Evolutionary conservation across 2,329 filamentous ascomycete genomes (phyloP).

Genomic region (Coniella lustricola): DNA sequence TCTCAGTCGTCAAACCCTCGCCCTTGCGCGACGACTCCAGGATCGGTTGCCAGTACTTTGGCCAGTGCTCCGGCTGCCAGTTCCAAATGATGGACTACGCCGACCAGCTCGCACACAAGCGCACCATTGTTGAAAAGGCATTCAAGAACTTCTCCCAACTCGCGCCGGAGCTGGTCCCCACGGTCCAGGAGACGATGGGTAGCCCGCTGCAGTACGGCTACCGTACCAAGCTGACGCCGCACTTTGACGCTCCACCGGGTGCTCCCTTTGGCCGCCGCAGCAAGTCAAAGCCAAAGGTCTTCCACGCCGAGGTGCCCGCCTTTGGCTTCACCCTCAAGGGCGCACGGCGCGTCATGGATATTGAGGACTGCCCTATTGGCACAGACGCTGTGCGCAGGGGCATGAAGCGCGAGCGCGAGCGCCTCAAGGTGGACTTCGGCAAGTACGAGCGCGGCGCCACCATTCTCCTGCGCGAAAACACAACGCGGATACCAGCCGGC

Average conservation of each 20-base stretch:
- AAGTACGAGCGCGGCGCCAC: slow-evolving; percentile 80
- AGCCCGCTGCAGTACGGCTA: slow-evolving; percentile 90
- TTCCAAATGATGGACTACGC: slow-evolving; percentile 93
- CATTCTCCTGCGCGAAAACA: slow-evolving; percentile 81
- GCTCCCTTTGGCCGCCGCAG: slow-evolving; percentile 42
- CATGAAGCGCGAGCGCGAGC: slow-evolving; percentile 69
- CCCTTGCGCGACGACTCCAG: slow-evolving; percentile 69
- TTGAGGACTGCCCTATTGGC: slow-evolving; percentile 94
- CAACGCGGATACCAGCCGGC: slow-evolving; percentile 54
- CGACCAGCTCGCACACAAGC: slow-evolving; percentile 81
- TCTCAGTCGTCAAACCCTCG: slow-evolving; percentile 69
- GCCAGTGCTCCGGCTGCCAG: slow-evolving; percentile 83
- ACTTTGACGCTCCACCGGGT: slow-evolving; percentile 75
- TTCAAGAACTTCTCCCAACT: slow-evolving; percentile 87
- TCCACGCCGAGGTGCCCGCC: slow-evolving; percentile 60
- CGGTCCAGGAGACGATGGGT: slow-evolving; percentile 76
- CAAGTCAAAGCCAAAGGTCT: slow-evolving; percentile 37
- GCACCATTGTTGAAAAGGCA: slow-evolving; percentile 79
- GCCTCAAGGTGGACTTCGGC: slow-evolving; percentile 62
- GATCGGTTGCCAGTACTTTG: slow-evolving; percentile 80
- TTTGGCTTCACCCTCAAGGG: slow-evolving; percentile 91
- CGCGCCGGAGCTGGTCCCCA: slow-evolving; percentile 64
- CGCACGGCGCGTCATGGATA: slow-evolving; percentile 74
- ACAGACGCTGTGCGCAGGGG: slow-evolving; percentile 78
- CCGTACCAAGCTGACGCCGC: slow-evolving; percentile 92